These are phyloP conservation scores for Acrasis kona DNA, from an alignment of 78 protist genomes.

Conservation along the genomic window DNA sequence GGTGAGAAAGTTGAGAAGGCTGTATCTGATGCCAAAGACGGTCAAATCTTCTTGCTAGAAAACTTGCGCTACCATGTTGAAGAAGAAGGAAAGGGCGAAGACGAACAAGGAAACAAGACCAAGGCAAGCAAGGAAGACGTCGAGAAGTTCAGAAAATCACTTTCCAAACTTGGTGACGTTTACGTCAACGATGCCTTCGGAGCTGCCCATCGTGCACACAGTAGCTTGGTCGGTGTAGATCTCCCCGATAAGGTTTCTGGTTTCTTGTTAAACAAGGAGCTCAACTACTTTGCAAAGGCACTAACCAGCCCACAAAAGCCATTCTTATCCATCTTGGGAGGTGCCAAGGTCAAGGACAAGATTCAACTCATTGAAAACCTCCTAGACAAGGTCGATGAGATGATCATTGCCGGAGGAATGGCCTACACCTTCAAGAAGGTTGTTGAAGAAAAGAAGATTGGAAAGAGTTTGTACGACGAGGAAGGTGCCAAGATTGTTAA, in stretches of 20 bases:
- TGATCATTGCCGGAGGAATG: constrained; percentile 99
- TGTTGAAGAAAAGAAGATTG: constrained; percentile 37
- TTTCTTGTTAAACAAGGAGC: constrained; percentile 86
- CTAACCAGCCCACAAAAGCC: constrained; percentile 87
- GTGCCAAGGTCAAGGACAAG: constrained; percentile 94
- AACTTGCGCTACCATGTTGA: constrained; percentile 96
- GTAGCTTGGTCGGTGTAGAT: constrained; percentile 38
- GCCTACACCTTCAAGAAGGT: constrained; percentile 94
- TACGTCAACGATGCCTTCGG: constrained; percentile 99
- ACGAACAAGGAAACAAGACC: constrained; percentile 30
- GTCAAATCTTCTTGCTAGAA: constrained; percentile 82
- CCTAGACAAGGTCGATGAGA: constrained; percentile 78
- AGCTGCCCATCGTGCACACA: constrained; percentile 99
- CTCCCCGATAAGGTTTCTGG: constrained; percentile 70
- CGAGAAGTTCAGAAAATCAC: constrained; percentile 76
- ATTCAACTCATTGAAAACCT: constrained; percentile 88
- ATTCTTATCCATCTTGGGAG: constrained; percentile 96
- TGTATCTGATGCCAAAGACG: background rate
- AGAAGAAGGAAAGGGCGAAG: constrained; percentile 79
- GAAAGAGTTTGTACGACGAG: constrained; percentile 75
- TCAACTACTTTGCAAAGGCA: constrained; percentile 86
- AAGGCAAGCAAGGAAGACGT: constrained; percentile 76
- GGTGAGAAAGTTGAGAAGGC: constrained; percentile 58
- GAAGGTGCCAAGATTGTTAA: constrained; percentile 70
- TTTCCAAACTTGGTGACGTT: constrained; percentile 87